Evolutionary conservation across 495 filamentous ascomycete species (phyloP), one percentile per base, ranked within the genome.

Genomic region (Pseudevernia furfuracea): DNA sequence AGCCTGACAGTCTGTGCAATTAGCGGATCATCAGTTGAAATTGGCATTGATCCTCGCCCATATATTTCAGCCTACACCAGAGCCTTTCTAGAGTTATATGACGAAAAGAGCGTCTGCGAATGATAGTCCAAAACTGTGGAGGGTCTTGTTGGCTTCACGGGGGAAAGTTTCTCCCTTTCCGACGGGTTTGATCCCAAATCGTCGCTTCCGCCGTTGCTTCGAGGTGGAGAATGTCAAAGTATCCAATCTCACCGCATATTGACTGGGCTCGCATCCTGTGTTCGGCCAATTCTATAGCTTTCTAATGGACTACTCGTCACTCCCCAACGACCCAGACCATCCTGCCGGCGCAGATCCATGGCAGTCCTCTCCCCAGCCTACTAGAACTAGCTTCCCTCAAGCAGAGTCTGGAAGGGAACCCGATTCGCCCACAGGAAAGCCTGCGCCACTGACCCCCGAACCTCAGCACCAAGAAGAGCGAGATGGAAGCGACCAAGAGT

Each of bases 231-330:
- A 49, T 7, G 6, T 9, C 10, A 10, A 46, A 46, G 43, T 46
- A 3, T 46, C 21, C 43, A 10, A 49, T 4, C 14, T 49, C n/a
- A 49, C 9, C n/a, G 23, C 23, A 23, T n/a, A 25, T 58, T 58
- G 56, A 58, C 14, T 12, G 37, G 34, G 15, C 4, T 58, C 6
- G 21, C 48, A 17, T 25, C 2, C 14, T 52, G 23, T 52, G 19
- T 4, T 15, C 21, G 34, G 25, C 25, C 23, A 30, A 10, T 48
- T 8, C 12, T 36, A 23, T 37, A 43, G 5, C 34, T 2, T 2
- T 48, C 15, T 15, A 58, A 96, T 96, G 91, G 91, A 96, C 75
- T 96, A 94, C 76, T 90, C 90, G 59, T 75, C 87, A 60, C 82
- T 90, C 34, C 84, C 88, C 70, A 75, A 84, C 68, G 91, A 94